Base-by-base conservation (phyloP, 2,329 filamentous ascomycete genomes). In the Diaporthe vaccinii region DNA sequence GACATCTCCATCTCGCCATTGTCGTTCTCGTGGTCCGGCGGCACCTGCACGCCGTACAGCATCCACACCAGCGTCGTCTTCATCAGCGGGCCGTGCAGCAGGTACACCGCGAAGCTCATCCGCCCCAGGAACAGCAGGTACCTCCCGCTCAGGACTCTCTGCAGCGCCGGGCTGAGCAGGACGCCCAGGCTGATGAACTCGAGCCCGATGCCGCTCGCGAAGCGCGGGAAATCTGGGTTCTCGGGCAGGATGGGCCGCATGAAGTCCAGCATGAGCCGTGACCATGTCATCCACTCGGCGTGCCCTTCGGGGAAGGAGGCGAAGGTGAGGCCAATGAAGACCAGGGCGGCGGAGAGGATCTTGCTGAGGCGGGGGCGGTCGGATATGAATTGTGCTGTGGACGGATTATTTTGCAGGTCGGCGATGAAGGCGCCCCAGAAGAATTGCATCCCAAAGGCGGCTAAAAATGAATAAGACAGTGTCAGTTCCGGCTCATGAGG, bases 31-130 rank as follows among this genome's bases (percentile, higher is more conserved):
- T 82, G 81, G 74, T 84, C 80, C 14, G 82, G 82, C 17, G 85
- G 83, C 2, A 82, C 78, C 65, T 79, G 79, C 61, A 87, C 81
- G 22, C 88, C 86, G 76, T 88, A 92, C 17, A 91, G 83, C 84
- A 92, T 86, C 89, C 90, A 92, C 36, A 89, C 88, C 20, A 93
- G 84, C 10, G 92, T 81, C 34, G 87, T 89, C 74, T 91, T 88
- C 78, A 92, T 87, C 41, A 93, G 84, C 0, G 89, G 87, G 57
- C 91, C 91, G 81, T 93, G 91, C 28, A 93, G 83, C 9, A 93
- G 86, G 79, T 93, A 93, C 20, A 93, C 89, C 1, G 91, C 90
- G 79, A 92, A 92, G 59, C 89, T 91, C 82, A 92, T 88, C 79
- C 89, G 89, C 59, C 91, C 91, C 17, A 93, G 87, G 87, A 90